Evolutionary conservation across 768 basidiomycete species (phyloP), one percentile per base, ranked within the genome.

Genomic region (Pholiota conissans): DNA sequence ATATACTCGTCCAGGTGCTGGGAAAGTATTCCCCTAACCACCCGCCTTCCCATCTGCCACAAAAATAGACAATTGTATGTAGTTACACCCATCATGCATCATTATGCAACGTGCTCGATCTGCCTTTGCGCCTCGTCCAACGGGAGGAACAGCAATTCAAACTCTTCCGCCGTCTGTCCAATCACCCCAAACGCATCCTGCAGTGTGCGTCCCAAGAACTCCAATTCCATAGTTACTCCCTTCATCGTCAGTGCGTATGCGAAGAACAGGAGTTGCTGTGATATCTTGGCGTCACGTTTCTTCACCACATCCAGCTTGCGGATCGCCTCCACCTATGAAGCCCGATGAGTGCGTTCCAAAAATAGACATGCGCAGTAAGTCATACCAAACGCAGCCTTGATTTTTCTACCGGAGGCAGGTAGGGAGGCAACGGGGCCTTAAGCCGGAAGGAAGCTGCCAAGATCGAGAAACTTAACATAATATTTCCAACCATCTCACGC

Each of bases 231-330:
- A 8, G 95, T 97, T 35, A 97, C 91, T 6, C 94, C 93, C 69
- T 93, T 90, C 93, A 97, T 95, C 53, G 92, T 90, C 58, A 95
- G 76, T 0, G 92, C 92, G 64, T 98, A 98, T 1, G 94, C 95
- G 64, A 96, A 95, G 74, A 93, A 98, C 18, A 98, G 79, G 3
- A 99, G 77, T 63, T 97, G 91, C 18, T 87, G 78, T 1, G 93
- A 95, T 1, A 85, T 90, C 64, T 89, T 85, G 13, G 89, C 86
- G 30, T 92, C 86, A 3, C 93, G 82, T 49, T 84, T 86, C 64
- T 85, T 89, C n/a, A 97, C 93, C 9, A 96, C 85, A n/a, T 95
- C 90, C 7, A 98, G 80, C 39, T 79, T 78, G 28, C 93, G 78
- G 62, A 98, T 92, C 1, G 91, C 91, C 14, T 85, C 82, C 9